Percentiles rank a stretch among this genome's conserved stretches.
These are phyloP conservation scores for Paraconiothyrium sp. DNA, from an alignment of 2,329 filamentous ascomycete species.

Conservation along the genomic window DNA sequence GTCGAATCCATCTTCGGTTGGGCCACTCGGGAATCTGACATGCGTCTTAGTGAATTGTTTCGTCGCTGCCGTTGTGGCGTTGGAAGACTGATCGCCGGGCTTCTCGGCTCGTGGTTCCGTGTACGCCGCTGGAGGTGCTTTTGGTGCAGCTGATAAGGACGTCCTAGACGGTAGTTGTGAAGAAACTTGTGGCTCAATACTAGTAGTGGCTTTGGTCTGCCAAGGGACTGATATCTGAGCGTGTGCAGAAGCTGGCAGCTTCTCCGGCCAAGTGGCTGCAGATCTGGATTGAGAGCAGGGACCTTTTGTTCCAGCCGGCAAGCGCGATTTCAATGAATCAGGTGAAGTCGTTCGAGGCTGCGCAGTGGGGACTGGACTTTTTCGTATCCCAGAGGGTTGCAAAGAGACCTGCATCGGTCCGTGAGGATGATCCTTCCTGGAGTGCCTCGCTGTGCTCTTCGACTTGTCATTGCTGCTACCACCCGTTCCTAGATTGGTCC, in stretches of 20 bases:
- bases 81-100: not conserved
- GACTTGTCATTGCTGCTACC: not conserved
- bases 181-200: not conserved
- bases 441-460: not conserved
- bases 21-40: not conserved
- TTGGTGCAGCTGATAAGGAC: not conserved
- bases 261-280: not conserved
- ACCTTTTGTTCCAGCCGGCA: not conserved
- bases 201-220: not conserved
- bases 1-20: constrained; percentile 4
- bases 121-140: not conserved
- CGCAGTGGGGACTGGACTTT: not conserved
- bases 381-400: not conserved
- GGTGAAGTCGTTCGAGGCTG: not conserved
- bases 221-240: not conserved
- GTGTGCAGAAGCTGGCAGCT: not conserved
- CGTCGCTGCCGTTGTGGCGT: not conserved
- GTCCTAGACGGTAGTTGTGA: not conserved
- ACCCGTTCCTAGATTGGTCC: not conserved
- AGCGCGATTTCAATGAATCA: not conserved
- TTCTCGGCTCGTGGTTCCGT: not conserved
- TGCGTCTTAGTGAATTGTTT: not conserved
- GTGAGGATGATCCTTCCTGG: not conserved
- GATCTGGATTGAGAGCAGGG: not conserved
- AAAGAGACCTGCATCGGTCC: not conserved